A percentile compares a stretch with the other conserved stretches of the same genome.
Evolutionary conservation across 2,329 filamentous ascomycete species (phyloP).

Genomic region (Chalaropsis thielavioides): DNA sequence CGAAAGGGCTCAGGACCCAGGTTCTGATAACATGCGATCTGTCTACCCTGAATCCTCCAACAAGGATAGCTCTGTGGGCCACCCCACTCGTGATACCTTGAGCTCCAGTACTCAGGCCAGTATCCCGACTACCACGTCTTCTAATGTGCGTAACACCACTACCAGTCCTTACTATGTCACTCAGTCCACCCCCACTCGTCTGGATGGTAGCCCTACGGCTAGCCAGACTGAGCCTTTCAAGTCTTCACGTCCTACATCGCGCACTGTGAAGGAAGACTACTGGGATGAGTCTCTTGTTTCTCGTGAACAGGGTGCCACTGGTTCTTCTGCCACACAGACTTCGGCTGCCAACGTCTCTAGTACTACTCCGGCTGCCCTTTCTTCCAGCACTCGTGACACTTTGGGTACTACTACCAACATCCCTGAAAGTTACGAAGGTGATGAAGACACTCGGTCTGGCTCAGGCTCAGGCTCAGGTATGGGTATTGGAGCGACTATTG

Average conservation of each 20-base stretch:
- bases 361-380: background rate
- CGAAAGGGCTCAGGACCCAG: constrained; percentile 64
- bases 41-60: background rate
- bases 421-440: background rate
- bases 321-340: background rate
- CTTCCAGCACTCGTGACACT: background rate
- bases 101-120: background rate
- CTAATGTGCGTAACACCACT: background rate
- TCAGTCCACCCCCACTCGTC: constrained; percentile 4
- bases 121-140: background rate
- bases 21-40: constrained; percentile 36
- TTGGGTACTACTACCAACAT: background rate
- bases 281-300: background rate
- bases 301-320: background rate
- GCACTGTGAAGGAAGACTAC: constrained; percentile 6
- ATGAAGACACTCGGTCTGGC: background rate
- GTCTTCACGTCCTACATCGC: background rate
- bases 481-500: constrained; percentile 13
- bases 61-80: background rate
- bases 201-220: background rate
- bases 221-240: background rate
- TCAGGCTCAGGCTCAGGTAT: background rate
- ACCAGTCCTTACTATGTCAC: constrained; percentile 10
- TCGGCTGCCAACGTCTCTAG: background rate
- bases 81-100: background rate